phyloP scores from a whole-genome alignment of 2,329 filamentous ascomycete species.

The Fusarium scirpi region DNA sequence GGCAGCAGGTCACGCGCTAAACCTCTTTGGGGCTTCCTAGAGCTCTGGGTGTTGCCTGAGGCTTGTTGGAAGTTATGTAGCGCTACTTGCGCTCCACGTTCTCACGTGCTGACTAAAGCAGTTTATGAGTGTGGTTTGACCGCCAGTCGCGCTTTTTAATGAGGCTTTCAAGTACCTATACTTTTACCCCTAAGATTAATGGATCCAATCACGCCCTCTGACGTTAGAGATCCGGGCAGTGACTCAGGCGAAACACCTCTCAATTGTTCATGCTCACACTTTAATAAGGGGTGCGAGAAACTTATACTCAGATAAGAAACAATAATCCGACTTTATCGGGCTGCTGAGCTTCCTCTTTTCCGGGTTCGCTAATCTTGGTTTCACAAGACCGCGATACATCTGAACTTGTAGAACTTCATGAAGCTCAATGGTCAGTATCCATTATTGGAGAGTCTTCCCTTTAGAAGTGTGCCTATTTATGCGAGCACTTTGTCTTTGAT shows the following conservation, averaged over 20 bases:
- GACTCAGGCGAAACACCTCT: constrained; percentile 43
- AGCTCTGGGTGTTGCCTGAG: constrained; percentile 44
- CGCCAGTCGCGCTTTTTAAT: constrained; percentile 14
- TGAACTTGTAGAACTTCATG: neutral
- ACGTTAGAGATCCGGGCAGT: constrained; percentile 37
- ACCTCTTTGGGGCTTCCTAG: constrained; percentile 30
- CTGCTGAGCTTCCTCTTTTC: neutral
- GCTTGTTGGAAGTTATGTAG: constrained; percentile 24
- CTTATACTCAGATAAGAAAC: neutral
- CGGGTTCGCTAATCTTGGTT: neutral
- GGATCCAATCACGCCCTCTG: constrained; percentile 27
- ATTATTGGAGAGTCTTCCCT: neutral
- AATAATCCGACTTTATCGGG: neutral
- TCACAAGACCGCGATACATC: neutral
- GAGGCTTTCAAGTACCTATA: constrained; percentile 33
- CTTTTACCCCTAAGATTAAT: constrained; percentile 13
- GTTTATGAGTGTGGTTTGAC: neutral
- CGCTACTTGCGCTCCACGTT: constrained; percentile 28
- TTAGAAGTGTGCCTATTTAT: neutral
- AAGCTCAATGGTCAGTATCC: neutral
- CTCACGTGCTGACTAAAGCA: constrained; percentile 44
- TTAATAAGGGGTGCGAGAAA: neutral
- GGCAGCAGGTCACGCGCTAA: constrained; percentile 46
- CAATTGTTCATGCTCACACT: constrained; percentile 29
- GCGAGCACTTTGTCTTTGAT: constrained; percentile 12